phyloP scores from a whole-genome alignment of 352 stramenopile species.

The Globisporangium megalacanthum region DNA sequence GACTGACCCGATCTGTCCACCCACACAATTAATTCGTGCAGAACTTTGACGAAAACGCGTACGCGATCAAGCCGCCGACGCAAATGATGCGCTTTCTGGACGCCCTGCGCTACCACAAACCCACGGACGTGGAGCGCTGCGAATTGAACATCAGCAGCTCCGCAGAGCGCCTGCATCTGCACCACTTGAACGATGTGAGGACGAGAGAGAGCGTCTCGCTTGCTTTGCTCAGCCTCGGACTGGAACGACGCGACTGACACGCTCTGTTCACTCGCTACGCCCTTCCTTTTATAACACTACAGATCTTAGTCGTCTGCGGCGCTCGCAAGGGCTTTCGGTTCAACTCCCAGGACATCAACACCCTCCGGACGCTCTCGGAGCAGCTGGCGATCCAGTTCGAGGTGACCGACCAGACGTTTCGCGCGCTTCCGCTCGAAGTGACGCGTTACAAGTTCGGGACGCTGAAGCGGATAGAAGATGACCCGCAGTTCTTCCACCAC shows the following conservation, averaged over 20 bases:
- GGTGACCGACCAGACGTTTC: slow-evolving; percentile 46
- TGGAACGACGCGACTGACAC: too few relatives aligned
- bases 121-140: slow-evolving; percentile 59
- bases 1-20: background rate
- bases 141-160: slow-evolving; percentile 69
- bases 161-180: slow-evolving; percentile 67
- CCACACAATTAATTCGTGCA: slow-evolving; percentile 11
- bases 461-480: slow-evolving; percentile 59
- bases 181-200: slow-evolving; percentile 70
- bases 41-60: slow-evolving; percentile 73
- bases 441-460: slow-evolving; percentile 53
- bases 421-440: slow-evolving; percentile 47
- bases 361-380: slow-evolving; percentile 43
- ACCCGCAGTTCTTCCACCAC: slow-evolving; percentile 21
- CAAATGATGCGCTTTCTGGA: slow-evolving; percentile 83
- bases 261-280: background rate
- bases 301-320: slow-evolving; percentile 73
- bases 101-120: slow-evolving; percentile 79
- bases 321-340: slow-evolving; percentile 78
- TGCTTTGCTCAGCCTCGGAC: background rate
- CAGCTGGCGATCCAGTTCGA: slow-evolving; percentile 48
- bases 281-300: background rate
- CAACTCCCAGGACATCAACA: slow-evolving; percentile 62
- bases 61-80: slow-evolving; percentile 61
- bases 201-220: background rate